Conservation (phyloP, 2,329 filamentous ascomycete genomes). For the Pseudogymnoascus sp. region DNA sequence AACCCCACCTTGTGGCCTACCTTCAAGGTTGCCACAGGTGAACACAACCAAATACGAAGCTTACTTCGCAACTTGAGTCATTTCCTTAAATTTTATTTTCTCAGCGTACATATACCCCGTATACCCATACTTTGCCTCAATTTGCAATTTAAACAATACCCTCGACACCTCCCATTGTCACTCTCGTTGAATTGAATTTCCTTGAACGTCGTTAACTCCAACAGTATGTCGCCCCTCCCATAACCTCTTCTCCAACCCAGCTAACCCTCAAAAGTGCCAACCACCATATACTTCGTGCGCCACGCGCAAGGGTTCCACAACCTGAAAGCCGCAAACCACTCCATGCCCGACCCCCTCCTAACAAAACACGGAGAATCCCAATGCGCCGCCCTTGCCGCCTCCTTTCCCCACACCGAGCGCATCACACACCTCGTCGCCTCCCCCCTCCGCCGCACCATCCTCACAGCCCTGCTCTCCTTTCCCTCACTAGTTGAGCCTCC, state of each 20-base stretch:
- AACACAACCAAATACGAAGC: background rate
- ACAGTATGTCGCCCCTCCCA: background rate
- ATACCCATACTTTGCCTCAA: background rate
- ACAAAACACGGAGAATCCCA: slow-evolving; percentile 70
- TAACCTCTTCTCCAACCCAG: background rate
- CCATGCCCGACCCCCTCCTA: slow-evolving; percentile 67
- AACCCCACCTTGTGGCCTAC: slow-evolving; percentile 1
- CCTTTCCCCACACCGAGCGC: slow-evolving; percentile 56
- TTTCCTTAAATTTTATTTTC: background rate
- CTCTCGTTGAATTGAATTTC: background rate
- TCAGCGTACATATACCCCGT: background rate
- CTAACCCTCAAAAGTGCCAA: slow-evolving; percentile 5
- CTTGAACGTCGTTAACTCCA: background rate
- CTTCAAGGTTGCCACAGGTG: background rate
- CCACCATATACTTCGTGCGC: slow-evolving; percentile 58
- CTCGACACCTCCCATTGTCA: background rate
- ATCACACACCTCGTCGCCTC: slow-evolving; percentile 69
- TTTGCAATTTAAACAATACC: background rate
- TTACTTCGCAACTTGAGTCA: slow-evolving; percentile 7
- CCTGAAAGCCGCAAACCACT: slow-evolving; percentile 58
- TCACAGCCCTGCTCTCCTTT: slow-evolving; percentile 68
- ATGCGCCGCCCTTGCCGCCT: slow-evolving; percentile 52
- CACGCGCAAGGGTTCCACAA: slow-evolving; percentile 80
- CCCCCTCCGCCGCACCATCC: slow-evolving; percentile 70
- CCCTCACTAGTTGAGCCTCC: slow-evolving; percentile 40